Base-by-base conservation (phyloP, 2,329 filamentous ascomycete species). In the Alternaria triticimaculans region DNA sequence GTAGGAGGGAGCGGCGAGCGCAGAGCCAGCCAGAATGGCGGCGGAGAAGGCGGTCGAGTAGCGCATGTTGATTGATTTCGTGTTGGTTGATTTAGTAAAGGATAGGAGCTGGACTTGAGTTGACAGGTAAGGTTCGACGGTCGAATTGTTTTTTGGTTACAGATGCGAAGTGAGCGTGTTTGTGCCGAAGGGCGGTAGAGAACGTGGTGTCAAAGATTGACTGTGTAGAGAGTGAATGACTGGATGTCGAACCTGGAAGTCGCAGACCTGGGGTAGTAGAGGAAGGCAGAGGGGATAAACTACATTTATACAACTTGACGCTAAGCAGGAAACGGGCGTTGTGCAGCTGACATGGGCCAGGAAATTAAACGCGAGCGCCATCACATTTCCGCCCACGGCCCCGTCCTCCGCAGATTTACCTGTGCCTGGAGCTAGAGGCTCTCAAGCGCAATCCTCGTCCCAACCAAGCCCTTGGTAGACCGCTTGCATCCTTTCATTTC, bases 241-340 rank as follows among this genome's bases (percentile, higher is more conserved):
- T 69, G 69, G 60, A 65, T 65, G 65, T 71, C 70, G 72, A 67
- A 75, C 72, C 74, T 76, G 72, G 73, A 75, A 76, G 74, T 77
- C 75, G 71, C 75, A 77, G 72, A 76, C 74, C 74, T 76, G 72
- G 51, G 49, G 55, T 57, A 66, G 67, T 59, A 62, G 54, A 58
- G 62, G 56, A 64, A 61, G 55, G 64, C 53, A 58, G 63, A 70
- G 67, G 72, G 64, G 64, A 69, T 58, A 65, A 64, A 71, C 65
- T 65, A 66, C 28, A 70, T 73, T 73, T 74, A 74, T 74, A 74
- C 71, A 62, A 58, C 48, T 48, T 60, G 50, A 53, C 62, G 63
- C 59, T 63, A 66, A 66, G 63, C 48, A 57, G 48, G 43, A 56
- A 51, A 55, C 44, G 54, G 45, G 66, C 64, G 66, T 60, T 58